Evolutionary conservation across 2,329 filamentous ascomycete species (phyloP), one percentile per base, ranked within the genome.

Genomic region (Fusarium sp.): DNA sequence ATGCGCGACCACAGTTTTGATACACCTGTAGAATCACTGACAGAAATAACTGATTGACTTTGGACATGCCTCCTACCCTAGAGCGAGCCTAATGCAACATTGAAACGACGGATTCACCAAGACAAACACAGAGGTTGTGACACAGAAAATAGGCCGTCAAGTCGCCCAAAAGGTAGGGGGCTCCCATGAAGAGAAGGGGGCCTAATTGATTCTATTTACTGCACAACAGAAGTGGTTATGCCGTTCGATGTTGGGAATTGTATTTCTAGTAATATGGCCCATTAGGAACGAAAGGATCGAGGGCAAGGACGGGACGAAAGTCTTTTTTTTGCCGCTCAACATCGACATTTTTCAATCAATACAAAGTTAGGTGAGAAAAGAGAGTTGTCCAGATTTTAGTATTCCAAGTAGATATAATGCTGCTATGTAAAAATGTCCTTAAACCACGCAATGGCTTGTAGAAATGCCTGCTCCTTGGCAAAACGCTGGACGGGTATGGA

Each of bases 221-320:
- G 30, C 30, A 32, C 9, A 9, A 10, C 10, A 11, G 2, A 41
- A 5, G n/a, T 6, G 5, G 10, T 41, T 41, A n/a, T 11, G 5
- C 9, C 10, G n/a, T 41, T 41, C 20, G 6, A 5, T n/a, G 5
- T 6, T 39, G 3, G 39, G 5, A 41, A 20, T 41, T 6, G 18
- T 11, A 4, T 20, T 41, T 10, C 16, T 18, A 7, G 9, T 9
- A 5, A 5, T 16, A 39, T 18, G 7, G 35, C 35, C 16, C 7
- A 18, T 8, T 18, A 37, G 16, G 7, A 18, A 18, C 8, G 18
- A 18, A 0, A 4, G 8, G 34, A 35, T 14, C 7, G 14, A n/a
- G 9, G 2, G 18, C 2, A 10, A 11, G 1, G 18, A n/a, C 3
- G 7, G 18, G 18, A 4, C 9, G 10, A 41, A 0, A 11, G 5